Base-by-base conservation (phyloP, 306 rosid genomes). In the Sechiopsis laciniata region DNA sequence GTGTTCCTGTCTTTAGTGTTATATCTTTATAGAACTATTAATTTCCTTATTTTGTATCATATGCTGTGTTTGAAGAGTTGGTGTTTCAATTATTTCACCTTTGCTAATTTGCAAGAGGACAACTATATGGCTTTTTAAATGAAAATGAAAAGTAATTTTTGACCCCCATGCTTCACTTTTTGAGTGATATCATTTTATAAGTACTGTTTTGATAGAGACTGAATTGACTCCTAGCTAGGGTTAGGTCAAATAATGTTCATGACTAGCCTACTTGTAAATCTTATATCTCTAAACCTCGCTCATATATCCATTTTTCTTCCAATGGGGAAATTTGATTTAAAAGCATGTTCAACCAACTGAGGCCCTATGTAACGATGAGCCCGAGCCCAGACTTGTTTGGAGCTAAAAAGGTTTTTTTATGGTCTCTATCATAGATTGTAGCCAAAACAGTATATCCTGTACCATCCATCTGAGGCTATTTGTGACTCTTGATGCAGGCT, bases 401-500 rank as follows among this genome's bases (percentile, higher is more conserved):
- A 45, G 9, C 55, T 45, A 66, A 10, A 45, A 66, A 42, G 3
- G 1, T 5, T 45, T 17, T 45, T 17, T 13, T 20, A 0, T 66
- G 11, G 55, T 45, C 55, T 19, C 35, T 48, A 68, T 21, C 40
- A 68, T 68, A 19, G 7, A 20, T 21, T 67, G 11, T 65, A 65
- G 20, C 73, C 7, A 46, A 21, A 46, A 68, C 29, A 19, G 10
- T 40, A 10, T 17, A 10, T 17, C 69, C 16, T 45, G 4, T 37
- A 68, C 60, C 46, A 50, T 67, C 37, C 14, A 22, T 69, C 58
- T 69, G 20, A 69, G 45, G 71, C 19, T 72, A 72, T 2, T 11
- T 54, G 13, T 19, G 59, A 54, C 51, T 37, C 51, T 24, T 14
- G 63, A 54, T 78, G 81, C 91, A 94, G 99, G 99, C 75, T 77